Evolutionary conservation across 805 yeast species (phyloP), one percentile per base, ranked within the genome.

Genomic region (Candida berthetii): DNA sequence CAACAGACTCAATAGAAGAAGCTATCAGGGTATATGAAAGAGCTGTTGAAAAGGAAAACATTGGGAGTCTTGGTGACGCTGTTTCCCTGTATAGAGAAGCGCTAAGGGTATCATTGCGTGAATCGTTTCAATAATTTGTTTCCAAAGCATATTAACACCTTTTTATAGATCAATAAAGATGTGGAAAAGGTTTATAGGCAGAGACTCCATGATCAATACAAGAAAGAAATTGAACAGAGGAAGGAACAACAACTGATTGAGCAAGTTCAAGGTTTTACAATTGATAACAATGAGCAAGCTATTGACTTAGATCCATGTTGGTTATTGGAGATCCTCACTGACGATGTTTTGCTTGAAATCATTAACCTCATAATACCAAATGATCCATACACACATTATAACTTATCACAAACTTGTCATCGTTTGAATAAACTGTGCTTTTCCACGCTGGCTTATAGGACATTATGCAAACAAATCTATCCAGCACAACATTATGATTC

Each of bases 111-210:
- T 18, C 18, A 3, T 4, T n/a, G 13, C 9, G 29, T 27, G 29
- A 9, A 27, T 13, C 9, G 29, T 10, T 27, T 27, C 29, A 27
- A 27, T 9, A 27, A 13, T 27, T 27, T 22, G 8, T 22, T 22
- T 22, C 24, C 24, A 22, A 22, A 6, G 8, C 24, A 22, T 6
- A 22, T 22, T 22, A 22, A 22, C 24, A 22, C 24, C 24, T 22
- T 22, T 22, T 22, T 22, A 7, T 15, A 47, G 53, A 32, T 62
- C 5, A 56, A 73, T 48, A 67, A 62, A 13, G 71, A 71, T 42
- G 89, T 89, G 5, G 96, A 89, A 55, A 63, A 73, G 37, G 60
- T 76, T 18, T 87, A 87, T 58, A 68, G 95, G 39, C 71, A 75
- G 47, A 69, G 71, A 38, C 61, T 77, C 13, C 68, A 5, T 27